phyloP scores from a whole-genome alignment of 2,329 filamentous ascomycete species.

The Monilinia aucupariae region DNA sequence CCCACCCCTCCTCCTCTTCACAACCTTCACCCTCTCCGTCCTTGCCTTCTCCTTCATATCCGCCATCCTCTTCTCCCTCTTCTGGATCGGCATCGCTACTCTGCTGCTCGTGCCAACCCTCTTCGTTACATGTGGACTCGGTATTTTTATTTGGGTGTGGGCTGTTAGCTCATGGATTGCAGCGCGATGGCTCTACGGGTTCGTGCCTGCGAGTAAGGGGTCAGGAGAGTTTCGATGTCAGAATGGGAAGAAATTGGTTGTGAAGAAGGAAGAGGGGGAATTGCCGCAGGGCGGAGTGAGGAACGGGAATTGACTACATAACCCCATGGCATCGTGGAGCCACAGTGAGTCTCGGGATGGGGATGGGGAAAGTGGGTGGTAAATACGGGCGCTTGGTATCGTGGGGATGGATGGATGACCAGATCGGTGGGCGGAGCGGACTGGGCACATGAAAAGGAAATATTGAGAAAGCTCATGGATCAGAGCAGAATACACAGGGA shows the following conservation, averaged over 20 bases:
- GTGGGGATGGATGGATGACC: no score
- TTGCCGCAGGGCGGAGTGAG: conserved; percentile 18
- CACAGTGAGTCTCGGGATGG: no score
- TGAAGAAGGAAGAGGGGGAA: conserved; percentile 27
- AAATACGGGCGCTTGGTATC: not conserved
- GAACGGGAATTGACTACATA: conserved; percentile 4
- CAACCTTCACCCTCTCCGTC: conserved; percentile 58
- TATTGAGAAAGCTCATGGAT: not conserved
- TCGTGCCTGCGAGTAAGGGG: conserved; percentile 27
- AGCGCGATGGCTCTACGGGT: conserved; percentile 43
- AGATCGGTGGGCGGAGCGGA: no score
- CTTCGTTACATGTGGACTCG: conserved; percentile 58
- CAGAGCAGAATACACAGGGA: no score
- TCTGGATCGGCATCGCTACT: conserved; percentile 62
- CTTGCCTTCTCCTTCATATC: conserved; percentile 56
- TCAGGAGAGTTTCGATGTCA: conserved; percentile 22
- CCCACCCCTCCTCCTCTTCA: conserved; percentile 63
- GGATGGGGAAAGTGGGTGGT: not conserved
- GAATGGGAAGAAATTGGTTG: conserved; percentile 25
- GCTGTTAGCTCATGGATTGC: conserved; percentile 54
- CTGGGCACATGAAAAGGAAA: not conserved
- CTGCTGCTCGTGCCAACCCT: conserved; percentile 64
- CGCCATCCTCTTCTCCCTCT: conserved; percentile 60
- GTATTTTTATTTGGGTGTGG: conserved; percentile 63
- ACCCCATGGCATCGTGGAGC: no score